These are phyloP conservation scores for Hypocreales sp. DNA, from an alignment of 2,329 filamentous ascomycete species.

Conservation along the genomic window DNA sequence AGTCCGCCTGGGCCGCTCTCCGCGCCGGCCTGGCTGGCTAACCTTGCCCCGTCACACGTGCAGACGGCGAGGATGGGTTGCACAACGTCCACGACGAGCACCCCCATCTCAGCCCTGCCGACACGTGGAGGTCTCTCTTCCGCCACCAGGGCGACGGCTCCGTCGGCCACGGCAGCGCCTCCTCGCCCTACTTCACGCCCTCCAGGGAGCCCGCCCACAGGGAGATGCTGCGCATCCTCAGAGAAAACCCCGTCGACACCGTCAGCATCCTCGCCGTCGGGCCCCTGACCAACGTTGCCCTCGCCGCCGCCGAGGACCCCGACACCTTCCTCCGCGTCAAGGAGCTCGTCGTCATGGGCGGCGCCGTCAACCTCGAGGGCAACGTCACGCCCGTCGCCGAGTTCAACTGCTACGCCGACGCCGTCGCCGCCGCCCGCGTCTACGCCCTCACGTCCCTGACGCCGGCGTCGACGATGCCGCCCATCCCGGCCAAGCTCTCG, in stretches of 20 bases:
- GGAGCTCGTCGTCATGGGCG: constrained; percentile 92
- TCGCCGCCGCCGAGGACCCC: constrained; percentile 77
- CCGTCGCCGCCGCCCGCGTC: constrained; percentile 59
- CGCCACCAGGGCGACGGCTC: constrained; percentile 13
- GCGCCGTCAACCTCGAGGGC: constrained; percentile 61
- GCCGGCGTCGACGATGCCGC: constrained; percentile 70
- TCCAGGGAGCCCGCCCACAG: constrained; percentile 61
- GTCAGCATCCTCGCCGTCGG: constrained; percentile 85
- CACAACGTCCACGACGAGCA: constrained; percentile 62
- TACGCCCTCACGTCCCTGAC: constrained; percentile 61
- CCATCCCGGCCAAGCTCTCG: constrained; percentile 34
- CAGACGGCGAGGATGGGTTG: constrained; percentile 65
- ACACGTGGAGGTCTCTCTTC: constrained; percentile 61
- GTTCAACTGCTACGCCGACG: constrained; percentile 91
- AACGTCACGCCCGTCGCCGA: constrained; percentile 80
- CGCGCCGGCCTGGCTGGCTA: no score
- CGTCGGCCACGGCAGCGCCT: constrained; percentile 26
- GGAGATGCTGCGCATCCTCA: constrained; percentile 78
- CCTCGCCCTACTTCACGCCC: constrained; percentile 53
- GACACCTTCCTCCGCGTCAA: constrained; percentile 80
- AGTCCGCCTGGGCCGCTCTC: no score
- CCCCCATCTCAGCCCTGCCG: constrained; percentile 57
- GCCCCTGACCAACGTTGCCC: constrained; percentile 81
- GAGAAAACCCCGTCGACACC: constrained; percentile 66
- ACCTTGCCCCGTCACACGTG: no score